Percentiles rank a stretch among this genome's conserved stretches.
Evolutionary conservation across 1,139 yeast species (phyloP).

Genomic region (Zygosaccharomyces sapae): DNA sequence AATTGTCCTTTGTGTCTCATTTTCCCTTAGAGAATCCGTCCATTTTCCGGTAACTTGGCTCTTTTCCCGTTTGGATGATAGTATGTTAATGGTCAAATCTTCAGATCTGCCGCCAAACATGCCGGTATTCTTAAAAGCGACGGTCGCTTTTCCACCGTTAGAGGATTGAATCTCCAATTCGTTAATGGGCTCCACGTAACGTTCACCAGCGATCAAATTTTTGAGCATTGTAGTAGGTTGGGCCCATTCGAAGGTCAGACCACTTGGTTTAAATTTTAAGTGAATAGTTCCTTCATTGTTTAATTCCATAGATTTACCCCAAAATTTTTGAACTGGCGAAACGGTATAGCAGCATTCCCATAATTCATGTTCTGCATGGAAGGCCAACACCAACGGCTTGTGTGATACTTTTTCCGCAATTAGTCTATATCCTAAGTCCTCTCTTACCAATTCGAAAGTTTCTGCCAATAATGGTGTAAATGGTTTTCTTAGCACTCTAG

Average conservation of each 20-base stretch:
- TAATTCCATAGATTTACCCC: constrained; percentile 92
- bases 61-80: constrained; percentile 30
- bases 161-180: constrained; percentile 63
- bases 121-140: constrained; percentile 65
- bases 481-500: constrained; percentile 78
- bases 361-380: constrained; percentile 62
- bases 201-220: constrained; percentile 90
- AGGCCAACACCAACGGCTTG: constrained; percentile 78
- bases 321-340: constrained; percentile 81
- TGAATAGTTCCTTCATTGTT: constrained; percentile 66
- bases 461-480: constrained; percentile 90
- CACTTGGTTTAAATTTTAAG: constrained; percentile 53
- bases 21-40: constrained; percentile 30
- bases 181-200: constrained; percentile 82
- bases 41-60: constrained; percentile 32
- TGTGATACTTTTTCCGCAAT: constrained; percentile 81
- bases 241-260: constrained; percentile 72
- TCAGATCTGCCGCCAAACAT: constrained; percentile 89
- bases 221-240: constrained; percentile 81
- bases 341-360: constrained; percentile 78
- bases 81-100: constrained; percentile 58
- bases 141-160: constrained; percentile 61
- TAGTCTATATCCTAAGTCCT: constrained; percentile 64
- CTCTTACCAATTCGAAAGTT: constrained; percentile 78
- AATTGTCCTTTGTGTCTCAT: constrained; percentile 39